Evolutionary conservation across 2,329 filamentous ascomycete species (phyloP).

Genomic region (Colletotrichum karsti): DNA sequence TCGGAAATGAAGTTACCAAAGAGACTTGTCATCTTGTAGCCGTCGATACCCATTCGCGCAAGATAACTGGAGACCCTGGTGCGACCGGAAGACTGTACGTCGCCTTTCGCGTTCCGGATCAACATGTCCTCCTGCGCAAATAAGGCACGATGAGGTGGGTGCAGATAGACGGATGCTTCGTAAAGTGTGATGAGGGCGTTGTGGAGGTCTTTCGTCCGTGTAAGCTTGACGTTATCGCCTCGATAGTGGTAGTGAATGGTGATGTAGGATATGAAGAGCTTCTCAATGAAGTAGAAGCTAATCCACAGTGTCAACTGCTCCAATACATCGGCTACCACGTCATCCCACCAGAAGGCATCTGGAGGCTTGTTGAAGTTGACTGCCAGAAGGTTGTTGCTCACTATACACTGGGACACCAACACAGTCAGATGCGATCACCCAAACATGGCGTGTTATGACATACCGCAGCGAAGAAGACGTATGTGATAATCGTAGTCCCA

Average conservation of each 20-base stretch:
- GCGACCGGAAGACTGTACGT: slow-evolving; percentile 32
- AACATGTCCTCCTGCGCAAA: slow-evolving; percentile 35
- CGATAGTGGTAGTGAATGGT: slow-evolving; percentile 39
- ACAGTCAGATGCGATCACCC: not conserved
- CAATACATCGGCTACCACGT: slow-evolving; percentile 7
- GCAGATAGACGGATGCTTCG: slow-evolving; percentile 35
- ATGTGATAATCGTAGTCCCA: slow-evolving; percentile 26
- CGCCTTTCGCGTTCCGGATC: slow-evolving; percentile 36
- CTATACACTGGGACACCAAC: slow-evolving; percentile 25
- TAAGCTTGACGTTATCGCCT: slow-evolving; percentile 28
- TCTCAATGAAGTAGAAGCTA: slow-evolving; percentile 37
- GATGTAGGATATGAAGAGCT: slow-evolving; percentile 38
- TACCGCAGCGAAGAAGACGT: slow-evolving; percentile 29
- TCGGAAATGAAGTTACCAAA: slow-evolving; percentile 37
- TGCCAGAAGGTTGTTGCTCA: slow-evolving; percentile 24
- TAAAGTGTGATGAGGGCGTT: slow-evolving; percentile 37
- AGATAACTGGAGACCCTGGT: slow-evolving; percentile 35
- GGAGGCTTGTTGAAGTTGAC: slow-evolving; percentile 27
- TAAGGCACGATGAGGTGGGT: slow-evolving; percentile 30
- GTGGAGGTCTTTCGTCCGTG: slow-evolving; percentile 33
- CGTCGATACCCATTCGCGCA: slow-evolving; percentile 34
- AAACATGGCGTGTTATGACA: not conserved
- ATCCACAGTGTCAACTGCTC: slow-evolving; percentile 33
- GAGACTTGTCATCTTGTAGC: slow-evolving; percentile 34
- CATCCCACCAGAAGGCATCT: slow-evolving; percentile 12